These are phyloP conservation scores for Wickerhamomyces kurtzmanii DNA, from an alignment of 805 yeast genomes.

Conservation along the genomic window DNA sequence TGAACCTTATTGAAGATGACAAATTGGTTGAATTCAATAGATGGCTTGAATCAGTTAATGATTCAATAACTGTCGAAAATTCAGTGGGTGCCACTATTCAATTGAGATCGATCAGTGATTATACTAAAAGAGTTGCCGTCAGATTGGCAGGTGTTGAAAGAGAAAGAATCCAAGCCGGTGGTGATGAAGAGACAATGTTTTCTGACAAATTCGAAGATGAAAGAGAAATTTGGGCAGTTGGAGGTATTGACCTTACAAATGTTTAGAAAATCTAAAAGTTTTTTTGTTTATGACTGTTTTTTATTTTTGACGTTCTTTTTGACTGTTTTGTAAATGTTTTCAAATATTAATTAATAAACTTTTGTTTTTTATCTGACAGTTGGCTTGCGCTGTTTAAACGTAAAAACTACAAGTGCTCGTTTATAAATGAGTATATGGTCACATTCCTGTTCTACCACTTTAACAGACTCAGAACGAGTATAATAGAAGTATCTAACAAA, in stretches of 20 bases:
- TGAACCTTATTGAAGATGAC: slow-evolving; percentile 63
- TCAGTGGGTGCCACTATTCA: slow-evolving; percentile 41
- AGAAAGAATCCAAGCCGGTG: slow-evolving; percentile 83
- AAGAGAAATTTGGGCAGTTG: slow-evolving; percentile 81
- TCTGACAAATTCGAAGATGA: slow-evolving; percentile 85
- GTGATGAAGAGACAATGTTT: slow-evolving; percentile 77
- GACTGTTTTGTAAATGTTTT: too few species aligned
- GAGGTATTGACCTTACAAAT: slow-evolving; percentile 44
- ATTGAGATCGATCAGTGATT: slow-evolving; percentile 75
- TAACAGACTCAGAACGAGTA: too few species aligned
- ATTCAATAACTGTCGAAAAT: slow-evolving; percentile 24
- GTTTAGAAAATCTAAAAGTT: slow-evolving; percentile 10
- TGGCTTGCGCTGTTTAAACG: too few species aligned
- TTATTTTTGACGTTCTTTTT: too few species aligned
- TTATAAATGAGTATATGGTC: too few species aligned
- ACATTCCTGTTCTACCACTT: too few species aligned
- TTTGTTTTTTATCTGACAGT: too few species aligned
- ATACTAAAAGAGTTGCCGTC: slow-evolving; percentile 81
- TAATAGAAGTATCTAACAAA: too few species aligned
- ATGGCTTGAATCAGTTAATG: slow-evolving; percentile 48
- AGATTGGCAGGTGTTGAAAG: slow-evolving; percentile 82
- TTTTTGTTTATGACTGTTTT: too few species aligned
- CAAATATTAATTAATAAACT: too few species aligned
- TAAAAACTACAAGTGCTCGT: too few species aligned
- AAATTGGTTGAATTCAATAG: slow-evolving; percentile 38